Evolutionary conservation across 768 basidiomycete species (phyloP), one percentile per base, ranked within the genome.

Genomic region (Pulveroboletus ravenelii): DNA sequence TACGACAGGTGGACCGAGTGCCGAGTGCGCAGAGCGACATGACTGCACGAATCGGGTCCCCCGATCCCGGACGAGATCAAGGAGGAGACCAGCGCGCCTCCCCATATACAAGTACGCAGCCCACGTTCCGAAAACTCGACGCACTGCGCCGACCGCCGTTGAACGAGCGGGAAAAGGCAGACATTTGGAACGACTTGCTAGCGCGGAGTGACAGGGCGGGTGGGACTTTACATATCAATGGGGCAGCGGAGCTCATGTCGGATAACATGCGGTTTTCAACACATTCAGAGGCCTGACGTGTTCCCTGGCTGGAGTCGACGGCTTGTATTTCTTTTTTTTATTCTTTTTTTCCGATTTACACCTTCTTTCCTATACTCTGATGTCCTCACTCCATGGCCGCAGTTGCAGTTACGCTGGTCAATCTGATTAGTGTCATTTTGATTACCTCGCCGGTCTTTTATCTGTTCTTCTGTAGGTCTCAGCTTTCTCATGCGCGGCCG

Each of bases 81-180:
- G 42, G 5, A 31, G 14, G 31, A 42, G 57, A 51, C 51, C 58
- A n/a, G 17, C 51, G 40, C 32, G 10, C 54, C 23, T 46, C 45
- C 40, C 47, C 57, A 48, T 38, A 56, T 40, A 37, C 51, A 9
- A 65, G 63, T 8, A 66, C 72, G 36, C 68, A 68, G 18, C 42
- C 76, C 41, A 77, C 70, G 39, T 83, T 79, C 69, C 75, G 81
- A 12, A 74, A 79, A 56, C 59, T 81, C 20, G 58, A 67, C n/a
- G 58, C 53, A 27, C 63, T 62, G 27, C 66, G 67, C 45, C 64
- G 67, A 47, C 64, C 66, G 20, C 72, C 66, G 38, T 65, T 83
- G 62, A 80, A 80, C 23, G 84, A 87, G 62, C 68, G 78, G 58
- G 85, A 90, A 69, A 90, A 90, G 71, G 75, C 77, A 7, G 79